phyloP scores from a whole-genome alignment of 768 basidiomycete genomes.

The Pulveroboletus sp. region DNA sequence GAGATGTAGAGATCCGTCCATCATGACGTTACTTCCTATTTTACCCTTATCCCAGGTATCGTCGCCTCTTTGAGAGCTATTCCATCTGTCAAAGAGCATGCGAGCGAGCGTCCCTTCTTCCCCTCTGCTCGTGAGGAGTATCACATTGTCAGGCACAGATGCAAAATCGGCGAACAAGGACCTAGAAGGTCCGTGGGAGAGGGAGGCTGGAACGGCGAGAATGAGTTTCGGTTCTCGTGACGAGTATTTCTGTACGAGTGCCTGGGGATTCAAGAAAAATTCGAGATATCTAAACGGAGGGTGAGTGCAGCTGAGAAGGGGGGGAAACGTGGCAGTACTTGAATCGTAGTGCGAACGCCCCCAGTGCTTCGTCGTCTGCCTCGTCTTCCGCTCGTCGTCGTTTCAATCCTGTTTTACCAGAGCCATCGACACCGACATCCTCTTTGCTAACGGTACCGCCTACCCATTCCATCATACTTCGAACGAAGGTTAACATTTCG shows the following conservation, averaged over 20 bases:
- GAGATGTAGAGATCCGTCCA: constrained; percentile 66
- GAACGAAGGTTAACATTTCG: constrained; percentile 90
- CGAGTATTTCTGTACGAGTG: constrained; percentile 76
- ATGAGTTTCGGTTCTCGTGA: constrained; percentile 90
- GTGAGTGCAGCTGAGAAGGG: background rate
- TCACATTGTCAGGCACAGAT: constrained; percentile 74
- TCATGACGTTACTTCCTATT: constrained; percentile 81
- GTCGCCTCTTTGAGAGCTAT: constrained; percentile 69
- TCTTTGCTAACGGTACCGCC: constrained; percentile 93
- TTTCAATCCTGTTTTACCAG: constrained; percentile 48
- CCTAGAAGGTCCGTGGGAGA: constrained; percentile 90
- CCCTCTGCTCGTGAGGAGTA: constrained; percentile 76
- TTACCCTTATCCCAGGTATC: constrained; percentile 87
- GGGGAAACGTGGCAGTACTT: constrained; percentile 48
- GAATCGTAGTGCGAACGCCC: constrained; percentile 85
- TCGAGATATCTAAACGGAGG: constrained; percentile 69
- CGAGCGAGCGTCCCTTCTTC: constrained; percentile 80
- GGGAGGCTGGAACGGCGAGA: constrained; percentile 85
- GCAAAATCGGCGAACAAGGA: constrained; percentile 85
- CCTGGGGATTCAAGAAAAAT: constrained; percentile 81
- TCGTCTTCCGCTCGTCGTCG: constrained; percentile 62
- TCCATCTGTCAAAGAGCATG: constrained; percentile 83
- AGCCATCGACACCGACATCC: constrained; percentile 79
- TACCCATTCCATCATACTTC: constrained; percentile 99
- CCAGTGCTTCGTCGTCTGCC: constrained; percentile 77